These are phyloP conservation scores for Suillus occidentalis DNA, from an alignment of 768 basidiomycete genomes.

Conservation along the genomic window DNA sequence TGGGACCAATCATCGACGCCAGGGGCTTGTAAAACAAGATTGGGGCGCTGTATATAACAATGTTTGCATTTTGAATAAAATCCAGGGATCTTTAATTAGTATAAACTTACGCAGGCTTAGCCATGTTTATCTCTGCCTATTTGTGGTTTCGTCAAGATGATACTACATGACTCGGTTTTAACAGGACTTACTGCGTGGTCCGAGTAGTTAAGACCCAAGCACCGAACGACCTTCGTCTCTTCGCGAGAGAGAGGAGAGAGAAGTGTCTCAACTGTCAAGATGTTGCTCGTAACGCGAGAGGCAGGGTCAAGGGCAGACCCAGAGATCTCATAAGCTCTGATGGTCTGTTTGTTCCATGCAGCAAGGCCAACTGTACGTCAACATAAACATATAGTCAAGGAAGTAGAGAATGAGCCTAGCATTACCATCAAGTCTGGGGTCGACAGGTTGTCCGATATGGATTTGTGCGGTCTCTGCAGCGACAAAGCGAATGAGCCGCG, in stretches of 20 bases:
- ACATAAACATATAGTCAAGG: background rate
- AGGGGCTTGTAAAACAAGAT: conserved; percentile 81
- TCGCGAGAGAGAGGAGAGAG: conserved; percentile 68
- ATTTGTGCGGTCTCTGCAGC: conserved; percentile 72
- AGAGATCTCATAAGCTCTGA: conserved; percentile 70
- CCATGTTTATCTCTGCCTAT: conserved; percentile 66
- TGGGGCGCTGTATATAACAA: conserved; percentile 48
- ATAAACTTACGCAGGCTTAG: conserved; percentile 56
- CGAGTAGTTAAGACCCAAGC: conserved; percentile 80
- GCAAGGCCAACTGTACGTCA: conserved; percentile 58
- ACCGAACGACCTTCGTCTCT: conserved; percentile 69
- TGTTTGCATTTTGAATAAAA: background rate
- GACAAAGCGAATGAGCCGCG: conserved; percentile 78
- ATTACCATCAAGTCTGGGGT: conserved; percentile 63
- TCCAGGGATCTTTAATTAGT: background rate
- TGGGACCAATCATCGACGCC: conserved; percentile 68
- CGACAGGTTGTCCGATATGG: conserved; percentile 78
- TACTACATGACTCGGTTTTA: background rate
- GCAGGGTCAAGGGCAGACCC: conserved; percentile 69
- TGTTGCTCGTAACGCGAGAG: conserved; percentile 59
- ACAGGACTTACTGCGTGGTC: conserved; percentile 66
- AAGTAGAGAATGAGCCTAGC: background rate
- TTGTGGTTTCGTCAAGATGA: background rate
- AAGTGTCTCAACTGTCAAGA: conserved; percentile 71
- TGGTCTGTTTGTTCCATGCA: conserved; percentile 47